These are phyloP conservation scores for Irpex sp. DNA, from an alignment of 1,284 basidiomycete species.

Conservation along the genomic window DNA sequence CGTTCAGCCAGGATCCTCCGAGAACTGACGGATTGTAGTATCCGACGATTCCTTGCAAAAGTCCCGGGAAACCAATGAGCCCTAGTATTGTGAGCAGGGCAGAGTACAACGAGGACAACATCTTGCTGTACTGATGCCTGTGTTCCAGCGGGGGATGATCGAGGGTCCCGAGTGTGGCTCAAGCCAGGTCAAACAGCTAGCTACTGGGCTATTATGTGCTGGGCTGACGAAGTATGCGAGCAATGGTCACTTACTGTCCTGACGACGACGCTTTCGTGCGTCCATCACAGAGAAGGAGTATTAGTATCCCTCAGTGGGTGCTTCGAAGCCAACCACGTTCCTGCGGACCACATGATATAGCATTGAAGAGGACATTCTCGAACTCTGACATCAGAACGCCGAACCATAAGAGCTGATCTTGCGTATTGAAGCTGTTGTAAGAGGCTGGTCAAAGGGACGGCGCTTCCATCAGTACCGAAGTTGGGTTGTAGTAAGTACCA, in stretches of 20 bases:
- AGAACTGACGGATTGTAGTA: slow-evolving; percentile 41
- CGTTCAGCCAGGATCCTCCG: slow-evolving; percentile 54
- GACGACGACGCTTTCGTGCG: neutral
- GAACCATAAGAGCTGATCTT: neutral
- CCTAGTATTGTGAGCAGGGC: slow-evolving; percentile 10
- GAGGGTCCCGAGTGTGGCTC: no score
- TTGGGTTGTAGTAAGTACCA: no score
- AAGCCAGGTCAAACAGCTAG: neutral
- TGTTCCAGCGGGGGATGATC: neutral
- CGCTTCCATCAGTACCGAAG: no score
- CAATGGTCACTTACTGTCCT: neutral
- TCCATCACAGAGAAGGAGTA: neutral
- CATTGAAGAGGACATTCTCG: neutral
- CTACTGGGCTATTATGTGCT: no score
- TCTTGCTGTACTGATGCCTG: neutral
- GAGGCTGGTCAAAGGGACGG: no score
- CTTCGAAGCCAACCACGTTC: neutral
- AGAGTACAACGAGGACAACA: neutral
- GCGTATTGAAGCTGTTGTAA: neutral
- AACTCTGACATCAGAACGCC: neutral
- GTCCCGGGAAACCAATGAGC: slow-evolving; percentile 3
- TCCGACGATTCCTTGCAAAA: slow-evolving; percentile 13
- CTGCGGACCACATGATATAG: neutral
- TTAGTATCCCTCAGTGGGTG: neutral
- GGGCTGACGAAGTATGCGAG: no score